These are phyloP conservation scores for Malus orientalis DNA, from an alignment of 306 rosid genomes.

Conservation along the genomic window DNA sequence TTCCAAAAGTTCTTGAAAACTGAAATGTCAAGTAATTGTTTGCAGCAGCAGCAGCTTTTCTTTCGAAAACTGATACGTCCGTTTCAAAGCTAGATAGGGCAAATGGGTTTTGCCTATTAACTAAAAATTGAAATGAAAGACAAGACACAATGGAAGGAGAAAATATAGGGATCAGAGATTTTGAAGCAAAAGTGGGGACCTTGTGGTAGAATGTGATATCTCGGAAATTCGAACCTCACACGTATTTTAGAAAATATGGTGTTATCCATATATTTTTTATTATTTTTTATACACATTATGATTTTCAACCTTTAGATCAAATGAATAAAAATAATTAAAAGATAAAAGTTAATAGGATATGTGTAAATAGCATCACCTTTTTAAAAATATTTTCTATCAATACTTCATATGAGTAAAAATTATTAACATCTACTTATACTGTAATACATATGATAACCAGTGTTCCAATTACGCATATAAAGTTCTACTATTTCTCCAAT, in stretches of 20 bases:
- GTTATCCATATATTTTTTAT: fast-evolving
- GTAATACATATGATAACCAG: no score
- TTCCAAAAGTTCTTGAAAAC: slow-evolving; percentile 6
- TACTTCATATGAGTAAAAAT: no score
- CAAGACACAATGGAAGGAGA: slow-evolving; percentile 37
- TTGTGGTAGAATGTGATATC: background rate
- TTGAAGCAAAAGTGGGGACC: background rate
- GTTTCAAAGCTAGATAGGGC: slow-evolving; percentile 20
- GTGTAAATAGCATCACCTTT: no score
- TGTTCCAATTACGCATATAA: no score
- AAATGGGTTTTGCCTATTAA: slow-evolving; percentile 13
- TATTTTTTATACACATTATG: no score
- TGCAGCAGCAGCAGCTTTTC: background rate
- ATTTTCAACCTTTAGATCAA: no score
- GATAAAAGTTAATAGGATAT: no score
- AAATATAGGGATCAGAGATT: slow-evolving; percentile 1
- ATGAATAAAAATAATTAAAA: no score
- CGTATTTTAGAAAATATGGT: no score
- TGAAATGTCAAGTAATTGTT: slow-evolving; percentile 11
- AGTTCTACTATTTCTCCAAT: background rate
- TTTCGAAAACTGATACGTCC: slow-evolving; percentile 28
- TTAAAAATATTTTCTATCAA: no score
- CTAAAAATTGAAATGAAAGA: slow-evolving; percentile 27
- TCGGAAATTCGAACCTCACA: background rate
- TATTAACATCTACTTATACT: no score